Percentiles rank a stretch among this genome's conserved stretches.
phyloP scores from a whole-genome alignment of 2,329 filamentous ascomycete genomes.

The Xylaria polymorpha region DNA sequence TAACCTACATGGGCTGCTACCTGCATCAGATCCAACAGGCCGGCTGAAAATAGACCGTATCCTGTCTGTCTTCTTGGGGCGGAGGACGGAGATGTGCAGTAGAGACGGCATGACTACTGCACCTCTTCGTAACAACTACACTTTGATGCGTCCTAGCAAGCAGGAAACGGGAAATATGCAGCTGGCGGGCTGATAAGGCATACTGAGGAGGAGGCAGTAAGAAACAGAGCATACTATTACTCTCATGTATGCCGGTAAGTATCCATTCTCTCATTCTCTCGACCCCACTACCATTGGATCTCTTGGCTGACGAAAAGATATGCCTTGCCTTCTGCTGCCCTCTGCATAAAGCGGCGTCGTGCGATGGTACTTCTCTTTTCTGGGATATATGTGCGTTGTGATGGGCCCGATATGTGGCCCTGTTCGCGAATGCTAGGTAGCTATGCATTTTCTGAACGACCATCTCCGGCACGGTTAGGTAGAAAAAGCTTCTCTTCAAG shows the following conservation, averaged over 20 bases:
- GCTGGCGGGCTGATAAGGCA: slow-evolving; percentile 14
- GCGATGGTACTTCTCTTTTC: neutral
- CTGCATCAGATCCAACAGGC: neutral
- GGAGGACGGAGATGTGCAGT: slow-evolving; percentile 19
- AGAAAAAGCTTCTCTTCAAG: neutral
- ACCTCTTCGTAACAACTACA: neutral
- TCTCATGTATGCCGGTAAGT: neutral
- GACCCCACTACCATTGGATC: neutral
- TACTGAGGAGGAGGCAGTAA: neutral
- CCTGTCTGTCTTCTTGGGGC: neutral
- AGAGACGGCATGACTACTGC: slow-evolving; percentile 9
- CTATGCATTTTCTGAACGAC: neutral
- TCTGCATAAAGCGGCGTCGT: slow-evolving; percentile 12
- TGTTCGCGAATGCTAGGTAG: neutral
- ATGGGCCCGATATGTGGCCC: neutral
- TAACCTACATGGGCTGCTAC: neutral
- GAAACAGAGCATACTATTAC: neutral
- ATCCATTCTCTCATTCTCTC: slow-evolving; percentile 9
- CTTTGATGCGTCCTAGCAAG: slow-evolving; percentile 15
- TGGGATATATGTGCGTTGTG: slow-evolving; percentile 1
- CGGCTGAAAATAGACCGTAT: slow-evolving; percentile 10
- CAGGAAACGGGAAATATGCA: slow-evolving; percentile 20
- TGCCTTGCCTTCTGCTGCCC: slow-evolving; percentile 18
- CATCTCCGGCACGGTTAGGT: neutral
- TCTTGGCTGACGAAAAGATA: slow-evolving; percentile 6